These are phyloP conservation scores for Colletotrichum siamense DNA, from an alignment of 2,329 filamentous ascomycete genomes.

Conservation along the genomic window DNA sequence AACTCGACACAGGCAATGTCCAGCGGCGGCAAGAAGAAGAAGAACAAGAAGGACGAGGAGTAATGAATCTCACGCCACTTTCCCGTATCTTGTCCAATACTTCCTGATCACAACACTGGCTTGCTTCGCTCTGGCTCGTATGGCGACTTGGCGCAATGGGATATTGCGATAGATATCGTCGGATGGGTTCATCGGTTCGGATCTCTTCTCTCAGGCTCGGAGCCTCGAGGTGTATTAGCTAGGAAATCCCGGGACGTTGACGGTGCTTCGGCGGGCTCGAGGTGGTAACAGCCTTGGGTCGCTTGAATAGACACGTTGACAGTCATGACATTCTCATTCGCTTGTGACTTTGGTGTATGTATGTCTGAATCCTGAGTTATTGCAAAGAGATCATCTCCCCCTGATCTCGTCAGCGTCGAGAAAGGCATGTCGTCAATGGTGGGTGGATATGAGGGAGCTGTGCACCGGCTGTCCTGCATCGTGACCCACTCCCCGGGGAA, in stretches of 20 bases:
- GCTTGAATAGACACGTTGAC: slow-evolving; percentile 3
- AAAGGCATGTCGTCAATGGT: not conserved
- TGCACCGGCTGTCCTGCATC: not conserved
- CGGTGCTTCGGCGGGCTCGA: not conserved
- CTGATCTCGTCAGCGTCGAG: not conserved
- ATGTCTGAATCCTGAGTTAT: not conserved
- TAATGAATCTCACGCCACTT: slow-evolving; percentile 24
- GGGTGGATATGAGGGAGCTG: not conserved
- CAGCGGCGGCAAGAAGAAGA: slow-evolving; percentile 67
- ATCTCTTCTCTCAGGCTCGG: slow-evolving; percentile 21
- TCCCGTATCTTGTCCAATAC: slow-evolving; percentile 45
- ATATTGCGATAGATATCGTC: slow-evolving; percentile 50
- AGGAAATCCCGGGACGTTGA: not conserved
- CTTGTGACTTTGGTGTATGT: not conserved
- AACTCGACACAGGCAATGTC: slow-evolving; percentile 57
- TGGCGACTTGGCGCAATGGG: slow-evolving; percentile 45
- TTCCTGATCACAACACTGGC: slow-evolving; percentile 35
- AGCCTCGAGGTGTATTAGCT: slow-evolving; percentile 1
- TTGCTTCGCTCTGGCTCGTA: slow-evolving; percentile 41
- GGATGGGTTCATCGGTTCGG: slow-evolving; percentile 30
- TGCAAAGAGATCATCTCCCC: not conserved
- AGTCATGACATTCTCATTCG: not conserved
- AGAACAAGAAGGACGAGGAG: slow-evolving; percentile 52
- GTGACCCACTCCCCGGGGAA: slow-evolving; percentile 4
- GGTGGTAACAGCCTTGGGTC: not conserved